A percentile compares a stretch with the other conserved stretches of the same genome.
Conservation (phyloP, 2,329 filamentous ascomycete species). For the Paecilomyces variotii region DNA sequence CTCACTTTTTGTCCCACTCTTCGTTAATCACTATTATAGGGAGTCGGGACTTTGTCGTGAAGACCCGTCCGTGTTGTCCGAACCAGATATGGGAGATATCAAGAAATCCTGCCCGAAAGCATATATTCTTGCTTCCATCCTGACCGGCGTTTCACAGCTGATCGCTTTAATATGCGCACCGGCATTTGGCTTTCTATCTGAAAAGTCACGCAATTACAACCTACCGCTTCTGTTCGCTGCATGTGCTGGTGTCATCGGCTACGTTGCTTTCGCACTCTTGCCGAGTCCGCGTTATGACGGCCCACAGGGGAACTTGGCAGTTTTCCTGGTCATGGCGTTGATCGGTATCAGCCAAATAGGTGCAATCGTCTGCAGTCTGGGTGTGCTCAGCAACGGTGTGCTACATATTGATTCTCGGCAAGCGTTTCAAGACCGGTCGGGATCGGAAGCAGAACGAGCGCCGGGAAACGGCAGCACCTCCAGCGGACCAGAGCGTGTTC, state of each 20-base stretch:
- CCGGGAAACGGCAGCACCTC: neutral
- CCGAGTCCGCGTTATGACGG: conserved; percentile 67
- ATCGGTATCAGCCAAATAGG: conserved; percentile 93
- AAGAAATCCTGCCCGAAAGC: conserved; percentile 79
- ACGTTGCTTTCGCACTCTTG: conserved; percentile 66
- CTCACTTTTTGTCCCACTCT: conserved; percentile 87
- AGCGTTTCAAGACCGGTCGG: neutral
- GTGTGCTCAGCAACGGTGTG: conserved; percentile 73
- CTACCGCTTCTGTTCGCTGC: conserved; percentile 66
- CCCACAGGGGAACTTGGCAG: conserved; percentile 56
- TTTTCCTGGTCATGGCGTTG: conserved; percentile 70
- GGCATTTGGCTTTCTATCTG: conserved; percentile 77
- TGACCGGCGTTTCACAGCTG: conserved; percentile 84
- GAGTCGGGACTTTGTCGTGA: conserved; percentile 66
- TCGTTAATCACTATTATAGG: conserved; percentile 86
- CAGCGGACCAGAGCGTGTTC: conserved; percentile 2
- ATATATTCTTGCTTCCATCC: conserved; percentile 76
- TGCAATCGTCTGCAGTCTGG: conserved; percentile 91
- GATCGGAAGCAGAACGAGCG: neutral
- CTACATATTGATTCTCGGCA: conserved; percentile 37
- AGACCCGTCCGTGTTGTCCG: conserved; percentile 21
- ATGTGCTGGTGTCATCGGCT: conserved; percentile 67
- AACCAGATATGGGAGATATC: conserved; percentile 48
- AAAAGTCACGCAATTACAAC: conserved; percentile 58
- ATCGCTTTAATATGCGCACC: conserved; percentile 79